phyloP scores from a whole-genome alignment of 2,329 filamentous ascomycete genomes.

The Ophiobolus disseminans region DNA sequence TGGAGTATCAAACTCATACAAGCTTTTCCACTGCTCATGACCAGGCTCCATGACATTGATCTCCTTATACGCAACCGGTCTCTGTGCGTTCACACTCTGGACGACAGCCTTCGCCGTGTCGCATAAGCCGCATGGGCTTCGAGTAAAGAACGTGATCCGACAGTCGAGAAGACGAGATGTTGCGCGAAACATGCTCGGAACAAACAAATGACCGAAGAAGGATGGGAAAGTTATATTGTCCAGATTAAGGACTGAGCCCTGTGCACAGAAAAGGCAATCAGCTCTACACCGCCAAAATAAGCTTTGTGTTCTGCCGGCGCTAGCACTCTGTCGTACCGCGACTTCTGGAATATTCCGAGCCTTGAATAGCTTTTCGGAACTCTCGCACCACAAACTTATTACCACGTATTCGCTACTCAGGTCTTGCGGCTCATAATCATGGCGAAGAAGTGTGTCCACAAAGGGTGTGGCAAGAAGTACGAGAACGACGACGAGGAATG shows the following conservation, averaged over 20 bases:
- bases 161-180: constrained; percentile 46
- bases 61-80: constrained; percentile 73
- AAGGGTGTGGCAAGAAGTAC: constrained; percentile 91
- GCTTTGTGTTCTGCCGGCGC: constrained; percentile 32
- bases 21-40: constrained; percentile 69
- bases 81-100: constrained; percentile 69
- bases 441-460: constrained; percentile 91
- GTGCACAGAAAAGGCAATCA: constrained; percentile 7
- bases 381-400: too few species aligned
- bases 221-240: background rate
- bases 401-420: too few species aligned
- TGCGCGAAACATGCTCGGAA: constrained; percentile 39
- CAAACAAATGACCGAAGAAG: background rate
- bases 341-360: constrained; percentile 48
- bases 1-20: constrained; percentile 84
- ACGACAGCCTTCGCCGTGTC: constrained; percentile 71
- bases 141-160: constrained; percentile 77
- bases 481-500: constrained; percentile 83
- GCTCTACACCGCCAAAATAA: constrained; percentile 27
- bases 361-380: constrained; percentile 21
- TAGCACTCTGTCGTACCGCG: constrained; percentile 37
- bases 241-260: background rate
- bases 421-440: constrained; percentile 57
- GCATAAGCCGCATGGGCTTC: constrained; percentile 75
- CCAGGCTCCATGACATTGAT: constrained; percentile 72